Conservation (phyloP, 352 stramenopile genomes). For the Phytophthora ohioensis region DNA sequence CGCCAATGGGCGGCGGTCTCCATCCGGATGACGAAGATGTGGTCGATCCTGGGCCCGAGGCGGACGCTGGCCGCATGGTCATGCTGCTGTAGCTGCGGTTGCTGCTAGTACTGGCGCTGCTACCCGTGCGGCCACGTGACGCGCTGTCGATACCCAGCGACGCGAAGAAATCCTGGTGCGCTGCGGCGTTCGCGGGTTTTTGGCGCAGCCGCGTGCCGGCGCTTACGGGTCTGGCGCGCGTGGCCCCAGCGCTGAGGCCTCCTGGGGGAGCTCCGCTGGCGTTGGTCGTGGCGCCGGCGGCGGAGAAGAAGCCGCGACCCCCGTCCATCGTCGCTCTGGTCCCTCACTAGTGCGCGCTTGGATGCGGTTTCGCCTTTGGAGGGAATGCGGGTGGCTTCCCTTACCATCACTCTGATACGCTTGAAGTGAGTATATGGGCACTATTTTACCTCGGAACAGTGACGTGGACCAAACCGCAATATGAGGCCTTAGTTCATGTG, state of each 20-base stretch:
- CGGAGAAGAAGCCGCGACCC: conserved; percentile 40
- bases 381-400: not conserved
- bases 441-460: conserved; percentile 19
- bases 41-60: conserved; percentile 13
- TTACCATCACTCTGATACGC: conserved; percentile 1
- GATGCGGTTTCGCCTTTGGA: conserved; percentile 46
- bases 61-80: conserved; percentile 28
- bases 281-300: conserved; percentile 3
- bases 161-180: conserved; percentile 63
- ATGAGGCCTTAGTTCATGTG: not conserved
- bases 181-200: conserved; percentile 48
- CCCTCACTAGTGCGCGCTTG: conserved; percentile 11
- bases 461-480: conserved; percentile 3
- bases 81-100: conserved; percentile 47
- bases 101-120: conserved; percentile 41
- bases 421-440: conserved; percentile 16
- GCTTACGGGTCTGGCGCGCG: conserved; percentile 53
- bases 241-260: conserved; percentile 1
- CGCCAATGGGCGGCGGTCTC: conserved; percentile 36
- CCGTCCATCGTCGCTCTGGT: conserved; percentile 40
- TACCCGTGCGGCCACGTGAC: conserved; percentile 22
- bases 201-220: conserved; percentile 69
- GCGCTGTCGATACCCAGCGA: conserved; percentile 54
- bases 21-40: conserved; percentile 32
- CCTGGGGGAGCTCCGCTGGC: not conserved